Evolutionary conservation across 2,329 filamentous ascomycete species (phyloP), one percentile per base, ranked within the genome.

Genomic region (Fusarium mexicanum): DNA sequence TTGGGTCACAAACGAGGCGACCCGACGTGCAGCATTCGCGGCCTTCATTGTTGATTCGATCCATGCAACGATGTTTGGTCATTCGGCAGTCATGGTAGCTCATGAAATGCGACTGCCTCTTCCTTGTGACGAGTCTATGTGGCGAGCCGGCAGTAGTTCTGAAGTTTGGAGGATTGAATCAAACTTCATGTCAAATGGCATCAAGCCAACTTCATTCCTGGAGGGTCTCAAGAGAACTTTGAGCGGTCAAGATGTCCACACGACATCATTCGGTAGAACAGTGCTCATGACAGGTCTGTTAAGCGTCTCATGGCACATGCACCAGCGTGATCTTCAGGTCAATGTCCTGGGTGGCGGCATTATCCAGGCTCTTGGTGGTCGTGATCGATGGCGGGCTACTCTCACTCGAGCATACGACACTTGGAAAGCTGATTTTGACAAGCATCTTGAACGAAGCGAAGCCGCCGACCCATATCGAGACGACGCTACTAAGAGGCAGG

Each of bases 291-390:
- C 96, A 3, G 96, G 96, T 0, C 85, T 99, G 35, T 86, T 98
- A 31, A 98, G 94, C 75, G 94, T 98, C 37, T 96, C 93, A 79
- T 98, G 95, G 94, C 96, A 98, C 81, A 96, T 98, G 93, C 96
- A 97, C 80, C 95, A 98, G 81, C 90, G 96, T 79, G 96, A 98
- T 81, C 88, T 98, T 20, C 96, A 98, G 84, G 93, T 98, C 67
- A 96, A 92, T 80, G 95, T 95, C 2, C 87, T 98, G 0, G 95
- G 90, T 11, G 85, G 85, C 2, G 86, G 93, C 18, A 94, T 95
- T 17, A 90, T 91, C 0, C 91, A 92, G 76, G 92, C 94, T 2
- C 88, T 98, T 3, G 96, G 96, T 8, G 95, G 93, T 7, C 91
- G 95, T 26, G 95, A 97, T 80, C 96, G 96, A 81, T 98, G 96